A percentile compares a stretch with the other conserved stretches of the same genome.
Conservation (phyloP, 176 grass and related monocot genomes). For the Oryza australiensis region DNA sequence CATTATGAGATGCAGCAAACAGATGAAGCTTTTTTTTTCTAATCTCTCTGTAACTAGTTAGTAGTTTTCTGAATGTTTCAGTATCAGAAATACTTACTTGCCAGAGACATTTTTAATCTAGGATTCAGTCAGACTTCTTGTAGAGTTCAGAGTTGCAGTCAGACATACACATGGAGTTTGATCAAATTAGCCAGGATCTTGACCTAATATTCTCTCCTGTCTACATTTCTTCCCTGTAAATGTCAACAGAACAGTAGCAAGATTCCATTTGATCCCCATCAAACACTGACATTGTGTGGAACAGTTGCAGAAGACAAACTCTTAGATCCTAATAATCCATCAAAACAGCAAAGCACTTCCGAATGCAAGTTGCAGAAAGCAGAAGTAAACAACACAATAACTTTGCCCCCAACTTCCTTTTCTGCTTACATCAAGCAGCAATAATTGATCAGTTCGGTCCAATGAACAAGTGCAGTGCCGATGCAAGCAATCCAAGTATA, state of each 20-base stretch:
- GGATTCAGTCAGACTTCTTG: slow-evolving; percentile 6
- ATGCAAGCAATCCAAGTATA: slow-evolving; percentile 8
- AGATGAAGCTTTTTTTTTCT: background rate
- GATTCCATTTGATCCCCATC: slow-evolving; percentile 44
- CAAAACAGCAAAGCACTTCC: background rate
- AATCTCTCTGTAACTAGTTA: background rate
- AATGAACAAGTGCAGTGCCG: slow-evolving; percentile 28
- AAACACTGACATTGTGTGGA: slow-evolving; percentile 36
- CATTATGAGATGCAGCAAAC: slow-evolving; percentile 24
- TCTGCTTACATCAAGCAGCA: slow-evolving; percentile 40
- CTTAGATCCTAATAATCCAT: slow-evolving; percentile 25
- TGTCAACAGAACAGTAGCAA: slow-evolving; percentile 28
- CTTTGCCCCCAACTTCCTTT: background rate
- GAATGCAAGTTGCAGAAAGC: slow-evolving; percentile 33
- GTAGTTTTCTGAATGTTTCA: background rate
- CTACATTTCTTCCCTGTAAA: background rate
- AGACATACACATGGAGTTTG: background rate
- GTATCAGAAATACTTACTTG: background rate
- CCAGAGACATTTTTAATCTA: slow-evolving; percentile 1
- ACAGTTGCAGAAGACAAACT: slow-evolving; percentile 31
- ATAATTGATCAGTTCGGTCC: slow-evolving; percentile 49
- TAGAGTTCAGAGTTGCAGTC: background rate
- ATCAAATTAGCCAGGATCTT: background rate
- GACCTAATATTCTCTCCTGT: background rate
- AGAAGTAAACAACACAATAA: slow-evolving; percentile 22